Percentiles rank a stretch among this genome's conserved stretches.
phyloP scores from a whole-genome alignment of 2,329 filamentous ascomycete genomes.

The Seiridium cupressi region DNA sequence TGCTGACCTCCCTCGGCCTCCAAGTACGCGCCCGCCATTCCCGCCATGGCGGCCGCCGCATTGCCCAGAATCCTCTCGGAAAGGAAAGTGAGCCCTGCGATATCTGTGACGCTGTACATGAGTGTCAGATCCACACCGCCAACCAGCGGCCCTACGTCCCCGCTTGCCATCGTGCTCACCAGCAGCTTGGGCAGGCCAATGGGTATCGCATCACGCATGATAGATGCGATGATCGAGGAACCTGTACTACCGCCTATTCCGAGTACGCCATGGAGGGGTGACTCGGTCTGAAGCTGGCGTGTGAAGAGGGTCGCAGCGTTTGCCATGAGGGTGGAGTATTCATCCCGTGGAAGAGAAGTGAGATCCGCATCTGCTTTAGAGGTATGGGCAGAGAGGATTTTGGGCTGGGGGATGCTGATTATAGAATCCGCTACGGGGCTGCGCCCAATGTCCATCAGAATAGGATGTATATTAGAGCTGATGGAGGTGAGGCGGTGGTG shows the following conservation, averaged over 20 bases:
- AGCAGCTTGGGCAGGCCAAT: conserved; percentile 70
- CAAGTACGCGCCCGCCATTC: conserved; percentile 50
- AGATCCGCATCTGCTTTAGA: neutral
- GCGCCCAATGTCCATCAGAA: conserved; percentile 24
- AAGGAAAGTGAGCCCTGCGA: conserved; percentile 63
- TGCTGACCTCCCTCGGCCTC: neutral
- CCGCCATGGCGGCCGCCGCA: conserved; percentile 59
- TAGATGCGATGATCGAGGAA: conserved; percentile 56
- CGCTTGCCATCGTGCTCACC: conserved; percentile 67
- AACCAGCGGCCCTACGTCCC: conserved; percentile 63
- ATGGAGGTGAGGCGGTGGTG: conserved; percentile 39
- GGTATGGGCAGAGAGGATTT: neutral
- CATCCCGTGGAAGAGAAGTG: neutral
- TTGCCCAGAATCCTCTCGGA: conserved; percentile 59
- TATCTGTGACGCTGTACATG: conserved; percentile 71
- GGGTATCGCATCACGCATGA: conserved; percentile 60
- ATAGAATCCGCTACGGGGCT: neutral
- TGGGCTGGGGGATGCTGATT: neutral
- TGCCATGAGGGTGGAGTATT: conserved; percentile 5
- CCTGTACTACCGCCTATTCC: conserved; percentile 62
- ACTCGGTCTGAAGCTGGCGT: neutral
- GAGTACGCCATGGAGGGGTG: conserved; percentile 46
- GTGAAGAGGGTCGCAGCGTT: conserved; percentile 24
- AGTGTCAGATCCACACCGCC: conserved; percentile 68
- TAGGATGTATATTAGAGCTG: conserved; percentile 13